A percentile compares a stretch with the other conserved stretches of the same genome.
phyloP scores from a whole-genome alignment of 1,284 basidiomycete species.

The Cryptococcus amylolentus region DNA sequence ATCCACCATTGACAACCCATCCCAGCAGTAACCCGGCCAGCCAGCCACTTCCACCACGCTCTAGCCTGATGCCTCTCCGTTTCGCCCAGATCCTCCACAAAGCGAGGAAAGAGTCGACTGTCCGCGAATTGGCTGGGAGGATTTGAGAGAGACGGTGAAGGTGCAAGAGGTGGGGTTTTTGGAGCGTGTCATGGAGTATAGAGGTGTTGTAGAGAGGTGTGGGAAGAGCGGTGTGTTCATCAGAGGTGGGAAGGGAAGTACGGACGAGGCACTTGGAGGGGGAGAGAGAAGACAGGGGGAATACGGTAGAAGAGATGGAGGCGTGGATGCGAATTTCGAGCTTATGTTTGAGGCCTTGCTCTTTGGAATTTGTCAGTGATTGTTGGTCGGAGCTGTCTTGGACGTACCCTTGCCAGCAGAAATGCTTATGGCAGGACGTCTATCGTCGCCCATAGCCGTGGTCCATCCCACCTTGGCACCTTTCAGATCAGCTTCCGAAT shows the following conservation, averaged over 20 bases:
- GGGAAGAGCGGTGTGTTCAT: conserved; percentile 37
- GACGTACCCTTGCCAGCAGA: conserved; percentile 21
- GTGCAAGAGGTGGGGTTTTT: conserved; percentile 65
- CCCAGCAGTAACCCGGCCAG: conserved; percentile 72
- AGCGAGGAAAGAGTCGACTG: conserved; percentile 62
- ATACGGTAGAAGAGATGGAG: conserved; percentile 61
- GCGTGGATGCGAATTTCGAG: conserved; percentile 72
- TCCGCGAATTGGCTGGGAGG: conserved; percentile 59
- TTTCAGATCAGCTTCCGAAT: conserved; percentile 60
- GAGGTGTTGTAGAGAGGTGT: conserved; percentile 79
- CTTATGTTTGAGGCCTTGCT: conserved; percentile 63
- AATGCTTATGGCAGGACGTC: conserved; percentile 26
- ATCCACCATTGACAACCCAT: conserved; percentile 68
- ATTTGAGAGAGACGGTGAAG: conserved; percentile 64
- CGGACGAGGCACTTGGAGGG: conserved; percentile 71
- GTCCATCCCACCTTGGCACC: conserved; percentile 61
- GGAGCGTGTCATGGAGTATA: conserved; percentile 64
- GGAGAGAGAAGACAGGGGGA: conserved; percentile 62
- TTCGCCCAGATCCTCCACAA: conserved; percentile 87
- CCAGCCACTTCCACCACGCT: conserved; percentile 61
- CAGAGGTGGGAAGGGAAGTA: conserved; percentile 9
- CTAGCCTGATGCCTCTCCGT: conserved; percentile 67
- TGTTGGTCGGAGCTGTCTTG: not conserved
- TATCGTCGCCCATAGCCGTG: conserved; percentile 59
- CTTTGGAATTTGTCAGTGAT: conserved; percentile 15